Evolutionary conservation across 1,139 yeast genomes (phyloP), one percentile per base, ranked within the genome.

Genomic region (Kodamaea ohmeri): DNA sequence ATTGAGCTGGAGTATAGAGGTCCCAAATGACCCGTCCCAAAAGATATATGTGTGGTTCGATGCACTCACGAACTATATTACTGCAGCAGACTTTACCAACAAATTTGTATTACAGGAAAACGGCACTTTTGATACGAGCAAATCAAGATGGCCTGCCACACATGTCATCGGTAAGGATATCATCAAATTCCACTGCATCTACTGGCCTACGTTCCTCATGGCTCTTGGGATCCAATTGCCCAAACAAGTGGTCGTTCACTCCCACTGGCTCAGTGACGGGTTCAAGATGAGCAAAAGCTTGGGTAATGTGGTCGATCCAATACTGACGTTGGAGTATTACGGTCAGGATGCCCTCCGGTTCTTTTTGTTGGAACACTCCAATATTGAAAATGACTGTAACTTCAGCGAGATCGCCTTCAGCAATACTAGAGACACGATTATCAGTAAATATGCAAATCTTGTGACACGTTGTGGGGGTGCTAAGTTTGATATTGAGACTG

Each of bases 11-110:
- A 97, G 97, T 0, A 83, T 92, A 20, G 77, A 78, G 2, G 97
- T 92, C 0, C 98, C 98, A 0, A 68, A 71, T 25, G 97, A 92
- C 51, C 65, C 73, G 0, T 51, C 78, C 0, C 97, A 92, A 53
- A 82, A 76, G 38, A 82, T 92, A 42, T 92, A 92, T 52, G 99
- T 92, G 7, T 92, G 99, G 99, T 84, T 92, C 45, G 99, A 92
- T 62, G 99, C 99, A 0, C 70, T 92, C 38, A 71, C 86, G 34
- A 92, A 89, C 55, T 92, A 92, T 56, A 42, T 89, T 7, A 86
- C 97, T 0, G 78, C 88, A 0, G 69, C 82, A 3, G 89, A 87
- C 1, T 85, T 78, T 42, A 82, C 87, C 3, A 38, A 38, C 2
- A 38, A 43, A 1, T 58, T 58, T 37, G 27, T 40, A 4, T 15